Percentiles rank a stretch among this genome's conserved stretches.
Evolutionary conservation across 495 filamentous ascomycete genomes (phyloP).

Genomic region (Penicillium psychrofluorescens): DNA sequence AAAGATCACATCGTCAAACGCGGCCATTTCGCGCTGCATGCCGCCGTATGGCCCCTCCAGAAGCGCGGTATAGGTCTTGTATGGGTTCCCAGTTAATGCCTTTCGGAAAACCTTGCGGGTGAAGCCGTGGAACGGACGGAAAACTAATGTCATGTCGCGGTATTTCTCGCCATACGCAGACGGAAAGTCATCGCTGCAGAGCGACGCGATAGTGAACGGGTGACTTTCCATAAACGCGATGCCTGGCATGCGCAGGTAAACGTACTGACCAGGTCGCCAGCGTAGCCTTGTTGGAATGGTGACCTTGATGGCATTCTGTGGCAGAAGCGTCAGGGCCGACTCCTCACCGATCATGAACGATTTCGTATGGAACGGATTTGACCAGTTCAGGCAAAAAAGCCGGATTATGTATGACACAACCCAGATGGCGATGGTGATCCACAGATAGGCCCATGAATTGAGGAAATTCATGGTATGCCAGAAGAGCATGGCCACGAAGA

Average conservation of each 20-base stretch:
- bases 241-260: constrained; percentile 88
- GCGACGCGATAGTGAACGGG: constrained; percentile 89
- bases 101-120: constrained; percentile 71
- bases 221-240: constrained; percentile 88
- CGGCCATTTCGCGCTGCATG: constrained; percentile 82
- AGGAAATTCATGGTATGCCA: constrained; percentile 96
- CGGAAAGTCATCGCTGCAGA: constrained; percentile 81
- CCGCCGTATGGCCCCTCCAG: constrained; percentile 93
- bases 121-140: constrained; percentile 85
- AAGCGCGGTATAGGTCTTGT: constrained; percentile 81
- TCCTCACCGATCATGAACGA: constrained; percentile 79
- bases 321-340: constrained; percentile 76
- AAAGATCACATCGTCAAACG: constrained; percentile 87
- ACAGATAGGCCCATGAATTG: constrained; percentile 86
- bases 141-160: constrained; percentile 82
- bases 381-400: constrained; percentile 78
- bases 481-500: constrained; percentile 80
- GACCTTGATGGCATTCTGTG: constrained; percentile 86
- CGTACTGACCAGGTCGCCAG: constrained; percentile 91
- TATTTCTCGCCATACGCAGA: constrained; percentile 82
- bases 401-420: constrained; percentile 54
- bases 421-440: constrained; percentile 76
- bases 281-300: constrained; percentile 88
- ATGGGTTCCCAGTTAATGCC: constrained; percentile 72
- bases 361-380: constrained; percentile 67